Evolutionary conservation across 768 basidiomycete genomes (phyloP).

Genomic region (Boletus pseudopeckii): DNA sequence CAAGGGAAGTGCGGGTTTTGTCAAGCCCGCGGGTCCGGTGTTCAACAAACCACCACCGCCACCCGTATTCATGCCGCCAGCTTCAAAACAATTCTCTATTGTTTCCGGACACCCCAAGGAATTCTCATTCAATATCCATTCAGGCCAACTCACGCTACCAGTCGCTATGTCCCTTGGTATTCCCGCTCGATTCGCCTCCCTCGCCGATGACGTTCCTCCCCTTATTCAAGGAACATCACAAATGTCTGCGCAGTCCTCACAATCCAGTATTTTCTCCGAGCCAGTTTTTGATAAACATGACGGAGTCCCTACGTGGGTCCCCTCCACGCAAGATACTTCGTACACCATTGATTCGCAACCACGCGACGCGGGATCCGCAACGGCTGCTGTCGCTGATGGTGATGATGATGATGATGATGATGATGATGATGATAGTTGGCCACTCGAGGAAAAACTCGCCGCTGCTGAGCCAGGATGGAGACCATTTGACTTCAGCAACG

Average conservation of each 20-base stretch:
- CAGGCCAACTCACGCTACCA: slow-evolving; percentile 41
- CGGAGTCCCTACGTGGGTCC: slow-evolving; percentile 50
- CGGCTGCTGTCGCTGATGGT: neutral
- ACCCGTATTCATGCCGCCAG: slow-evolving; percentile 26
- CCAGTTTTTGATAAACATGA: slow-evolving; percentile 47
- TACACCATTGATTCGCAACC: slow-evolving; percentile 42
- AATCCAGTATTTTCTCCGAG: slow-evolving; percentile 52
- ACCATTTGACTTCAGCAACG: slow-evolving; percentile 45
- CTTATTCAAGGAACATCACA: slow-evolving; percentile 32
- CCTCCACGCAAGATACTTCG: slow-evolving; percentile 59
- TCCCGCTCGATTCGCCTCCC: slow-evolving; percentile 32
- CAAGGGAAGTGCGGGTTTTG: slow-evolving; percentile 22
- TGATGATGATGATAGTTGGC: slow-evolving; percentile 72
- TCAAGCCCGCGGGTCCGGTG: slow-evolving; percentile 43
- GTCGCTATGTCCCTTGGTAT: slow-evolving; percentile 47
- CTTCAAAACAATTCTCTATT: slow-evolving; percentile 13
- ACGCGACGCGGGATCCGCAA: slow-evolving; percentile 1
- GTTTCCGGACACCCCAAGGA: slow-evolving; percentile 26
- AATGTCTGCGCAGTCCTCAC: slow-evolving; percentile 48
- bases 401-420: slow-evolving; percentile 43
- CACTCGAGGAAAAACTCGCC: slow-evolving; percentile 61
- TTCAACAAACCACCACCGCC: slow-evolving; percentile 53
- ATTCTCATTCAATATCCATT: slow-evolving; percentile 33
- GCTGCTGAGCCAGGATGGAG: slow-evolving; percentile 57
- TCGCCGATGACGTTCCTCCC: slow-evolving; percentile 13